A percentile compares a stretch with the other conserved stretches of the same genome.
Conservation (phyloP, 768 basidiomycete species). For the Lyophyllum semitale region DNA sequence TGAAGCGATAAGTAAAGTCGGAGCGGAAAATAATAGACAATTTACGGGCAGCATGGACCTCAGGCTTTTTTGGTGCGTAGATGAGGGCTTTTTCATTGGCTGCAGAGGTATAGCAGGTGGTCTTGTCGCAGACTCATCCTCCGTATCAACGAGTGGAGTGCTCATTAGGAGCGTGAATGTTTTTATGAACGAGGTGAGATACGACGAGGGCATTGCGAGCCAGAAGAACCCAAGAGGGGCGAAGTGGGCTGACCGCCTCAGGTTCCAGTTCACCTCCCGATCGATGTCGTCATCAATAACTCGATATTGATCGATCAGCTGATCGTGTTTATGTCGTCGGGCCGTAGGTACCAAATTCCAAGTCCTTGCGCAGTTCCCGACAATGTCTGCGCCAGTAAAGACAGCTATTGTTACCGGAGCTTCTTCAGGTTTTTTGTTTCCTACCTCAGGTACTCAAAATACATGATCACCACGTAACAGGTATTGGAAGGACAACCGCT, state of each 20-base stretch:
- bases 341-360: not conserved
- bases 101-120: slow-evolving; percentile 26
- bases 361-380: not conserved
- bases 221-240: not conserved
- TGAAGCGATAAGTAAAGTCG: not conserved
- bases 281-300: slow-evolving; percentile 1
- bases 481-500: slow-evolving; percentile 68
- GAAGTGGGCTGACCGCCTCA: not conserved
- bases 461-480: slow-evolving; percentile 18
- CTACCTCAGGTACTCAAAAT: not conserved
- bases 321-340: not conserved
- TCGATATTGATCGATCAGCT: not conserved
- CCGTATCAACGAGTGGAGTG: slow-evolving; percentile 34
- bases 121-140: slow-evolving; percentile 12
- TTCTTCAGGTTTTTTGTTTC: slow-evolving; percentile 14
- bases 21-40: no score
- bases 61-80: not conserved
- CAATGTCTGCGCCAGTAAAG: slow-evolving; percentile 10
- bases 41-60: slow-evolving; percentile 3
- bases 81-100: slow-evolving; percentile 12
- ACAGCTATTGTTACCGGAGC: slow-evolving; percentile 33
- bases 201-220: slow-evolving; percentile 16
- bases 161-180: slow-evolving; percentile 35
- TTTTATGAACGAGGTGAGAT: slow-evolving; percentile 22
- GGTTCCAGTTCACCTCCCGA: not conserved